A percentile compares a stretch with the other conserved stretches of the same genome.
Evolutionary conservation across 208 protist genomes (phyloP).

Genomic region (Trichomonas vaginalis): DNA sequence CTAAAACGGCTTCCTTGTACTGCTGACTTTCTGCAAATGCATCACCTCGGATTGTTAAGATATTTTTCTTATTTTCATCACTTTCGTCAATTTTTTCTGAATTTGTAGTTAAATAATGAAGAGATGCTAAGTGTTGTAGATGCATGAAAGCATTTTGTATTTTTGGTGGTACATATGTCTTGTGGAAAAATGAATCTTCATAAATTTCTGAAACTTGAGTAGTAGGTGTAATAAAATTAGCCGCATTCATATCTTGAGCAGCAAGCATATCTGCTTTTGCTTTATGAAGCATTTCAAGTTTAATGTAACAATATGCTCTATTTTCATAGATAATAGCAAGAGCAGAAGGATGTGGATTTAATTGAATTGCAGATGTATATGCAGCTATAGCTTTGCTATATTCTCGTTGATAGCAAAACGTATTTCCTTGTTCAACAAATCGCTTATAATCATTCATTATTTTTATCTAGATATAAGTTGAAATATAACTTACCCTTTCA

Average conservation of each 20-base stretch:
- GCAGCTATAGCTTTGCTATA: not conserved
- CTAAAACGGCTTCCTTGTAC: not conserved
- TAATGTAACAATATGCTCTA: not conserved
- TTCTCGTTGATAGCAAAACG: not conserved
- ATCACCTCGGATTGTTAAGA: not conserved
- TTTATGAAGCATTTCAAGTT: not conserved
- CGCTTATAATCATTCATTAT: not conserved
- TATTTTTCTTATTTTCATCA: not conserved
- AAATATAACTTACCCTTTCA: not conserved
- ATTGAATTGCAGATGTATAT: not conserved
- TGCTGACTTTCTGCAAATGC: not conserved
- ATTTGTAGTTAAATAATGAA: not conserved
- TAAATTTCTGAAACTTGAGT: not conserved
- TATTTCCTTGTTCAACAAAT: not conserved
- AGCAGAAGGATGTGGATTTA: not conserved
- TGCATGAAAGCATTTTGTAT: not conserved
- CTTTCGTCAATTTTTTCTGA: not conserved
- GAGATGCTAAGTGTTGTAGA: not conserved
- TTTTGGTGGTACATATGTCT: not conserved
- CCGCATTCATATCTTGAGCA: not conserved
- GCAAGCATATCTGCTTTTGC: not conserved
- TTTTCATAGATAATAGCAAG: not conserved
- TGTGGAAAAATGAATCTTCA: not conserved
- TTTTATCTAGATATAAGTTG: not conserved
- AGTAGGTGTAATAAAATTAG: not conserved